Evolutionary conservation across 805 yeast species (phyloP), one percentile per base, ranked within the genome.

Genomic region (Yarrowia bubula): DNA sequence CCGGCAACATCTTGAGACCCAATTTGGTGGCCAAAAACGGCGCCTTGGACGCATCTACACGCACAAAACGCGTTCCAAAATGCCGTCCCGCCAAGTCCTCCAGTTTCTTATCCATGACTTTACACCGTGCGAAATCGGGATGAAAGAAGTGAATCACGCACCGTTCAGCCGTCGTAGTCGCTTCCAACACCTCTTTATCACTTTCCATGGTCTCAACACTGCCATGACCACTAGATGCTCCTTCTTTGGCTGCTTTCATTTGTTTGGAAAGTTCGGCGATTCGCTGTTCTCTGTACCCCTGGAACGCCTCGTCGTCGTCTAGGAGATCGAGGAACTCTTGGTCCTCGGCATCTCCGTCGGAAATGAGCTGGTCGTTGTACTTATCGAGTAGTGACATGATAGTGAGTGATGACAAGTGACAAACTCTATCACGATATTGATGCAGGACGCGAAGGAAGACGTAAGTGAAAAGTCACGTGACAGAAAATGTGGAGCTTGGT

Each of bases 1-100:
- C 86, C 0, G 97, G 97, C 5, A 90, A 77, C 10, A 87, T 85
- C 71, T 87, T 84, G 58, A 91, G 80, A 2, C 79, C 77, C 43
- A 91, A 79, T 71, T 84, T 85, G 1, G 84, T 76, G 4, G 85
- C 90, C 50, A 91, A 76, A 71, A 90, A 90, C 3, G 96, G 92
- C 1, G 92, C 88, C 42, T 81, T 76, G 39, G 79, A 82, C 0
- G 89, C 96, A 64, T 81, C 78, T 4, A 88, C 81, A 51, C 82
- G 79, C 13, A 75, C 63, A 37, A 71, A 70, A 46, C 78, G 79
- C 1, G 89, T 78, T 1, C 78, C 76, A 53, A 87, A 71, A 74
- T 90, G 89, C 68, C 81, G 83, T 66, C 79, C 80, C 0, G 93
- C 85, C 8, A 90, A 70, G 28, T 17, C 15, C 17, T 69, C 66